phyloP scores from a whole-genome alignment of 208 protist species.

The Porcisia hertigi region DNA sequence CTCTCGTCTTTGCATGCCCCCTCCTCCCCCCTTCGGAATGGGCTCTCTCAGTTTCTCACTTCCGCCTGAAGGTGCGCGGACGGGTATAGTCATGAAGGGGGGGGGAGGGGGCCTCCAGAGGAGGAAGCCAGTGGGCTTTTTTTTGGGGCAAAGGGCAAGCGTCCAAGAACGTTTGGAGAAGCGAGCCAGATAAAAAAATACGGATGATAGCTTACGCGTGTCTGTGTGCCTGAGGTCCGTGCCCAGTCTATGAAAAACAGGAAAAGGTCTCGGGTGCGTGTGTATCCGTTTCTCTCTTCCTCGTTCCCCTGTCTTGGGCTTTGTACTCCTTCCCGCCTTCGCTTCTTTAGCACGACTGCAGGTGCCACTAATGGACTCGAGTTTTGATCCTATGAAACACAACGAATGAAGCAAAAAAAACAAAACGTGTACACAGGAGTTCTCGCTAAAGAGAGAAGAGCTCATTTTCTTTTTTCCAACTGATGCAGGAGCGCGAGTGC shows the following conservation, averaged over 20 bases:
- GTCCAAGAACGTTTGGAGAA: not conserved
- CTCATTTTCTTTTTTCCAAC: not conserved
- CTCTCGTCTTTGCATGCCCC: no score
- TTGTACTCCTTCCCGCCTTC: not conserved
- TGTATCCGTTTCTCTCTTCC: constrained; percentile 20
- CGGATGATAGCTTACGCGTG: no score
- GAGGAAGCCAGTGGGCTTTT: no score
- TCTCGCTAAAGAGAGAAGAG: not conserved
- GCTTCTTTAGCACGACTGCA: not conserved
- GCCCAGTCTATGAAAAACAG: not conserved
- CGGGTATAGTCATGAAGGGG: no score
- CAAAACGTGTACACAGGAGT: no score
- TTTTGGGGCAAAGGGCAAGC: no score
- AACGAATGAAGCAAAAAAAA: not conserved
- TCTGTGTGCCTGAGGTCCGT: not conserved
- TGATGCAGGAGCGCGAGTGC: not conserved
- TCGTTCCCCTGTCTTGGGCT: constrained; percentile 15
- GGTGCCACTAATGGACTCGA: not conserved
- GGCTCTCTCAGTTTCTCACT: no score
- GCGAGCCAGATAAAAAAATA: not conserved
- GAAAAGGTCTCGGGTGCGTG: not conserved
- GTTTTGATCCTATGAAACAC: not conserved
- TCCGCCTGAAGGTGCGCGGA: not conserved
- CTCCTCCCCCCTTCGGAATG: no score
- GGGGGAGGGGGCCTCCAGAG: no score